Evolutionary conservation across 192 early-diverging fungal genomes (phyloP), one percentile per base, ranked within the genome.

Genomic region (Backusella circina): DNA sequence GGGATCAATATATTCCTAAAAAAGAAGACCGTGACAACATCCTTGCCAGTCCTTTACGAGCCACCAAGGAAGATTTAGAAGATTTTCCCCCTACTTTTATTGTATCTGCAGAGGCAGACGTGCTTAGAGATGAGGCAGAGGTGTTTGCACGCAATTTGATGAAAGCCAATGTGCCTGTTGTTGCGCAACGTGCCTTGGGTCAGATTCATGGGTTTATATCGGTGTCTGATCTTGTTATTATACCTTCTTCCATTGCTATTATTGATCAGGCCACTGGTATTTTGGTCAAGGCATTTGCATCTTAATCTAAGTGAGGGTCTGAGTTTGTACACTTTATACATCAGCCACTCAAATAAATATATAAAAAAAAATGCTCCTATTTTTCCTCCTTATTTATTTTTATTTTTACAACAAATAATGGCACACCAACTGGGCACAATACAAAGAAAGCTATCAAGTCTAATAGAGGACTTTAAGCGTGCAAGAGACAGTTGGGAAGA

Each of bases 401-500:
- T 47, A 8, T 57, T 26, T 26, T 26, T 10, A 57, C 1, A 57
- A 26, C 7, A 26, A 57, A 38, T 16, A 21, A 76, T 76, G 75
- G 51, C 75, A 69, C 21, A 50, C 13, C 41, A 54, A 5, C 5
- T 73, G 7, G 74, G 79, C 3, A 81, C 79, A n/a, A 41, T 73
- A 38, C 79, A 77, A 71, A 72, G 79, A 71, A 75, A 73, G 7
- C 44, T 81, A 0, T 54, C 70, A 35, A 71, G 75, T n/a, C 28
- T 81, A 16, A 65, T 81, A 16, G 64, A 71, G 23, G 79, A 81
- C 5, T 77, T 81, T 64, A 70, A 77, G 15, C 72, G 69, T 31
- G 54, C 79, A 37, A 47, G 79, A 9, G 76, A 33, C 5, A 65
- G 10, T 65, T 81, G 79, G 79, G 35, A 74, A n/a, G 79, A 81